Conservation (phyloP, 345 rosid genomes). For the Gossypium anomalum region DNA sequence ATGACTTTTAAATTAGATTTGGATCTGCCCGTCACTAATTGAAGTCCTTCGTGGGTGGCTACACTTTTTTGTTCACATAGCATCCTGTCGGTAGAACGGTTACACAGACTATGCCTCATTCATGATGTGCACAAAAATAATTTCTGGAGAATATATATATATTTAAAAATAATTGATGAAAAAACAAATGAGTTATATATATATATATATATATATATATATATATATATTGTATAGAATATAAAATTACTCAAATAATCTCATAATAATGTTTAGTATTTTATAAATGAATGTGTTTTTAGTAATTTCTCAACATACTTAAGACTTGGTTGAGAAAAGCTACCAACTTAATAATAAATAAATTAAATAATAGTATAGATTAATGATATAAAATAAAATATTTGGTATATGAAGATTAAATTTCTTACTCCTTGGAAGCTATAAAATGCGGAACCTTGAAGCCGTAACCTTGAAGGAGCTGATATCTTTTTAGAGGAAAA, state of each 20-base stretch:
- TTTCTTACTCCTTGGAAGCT: not conserved
- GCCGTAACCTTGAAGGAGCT: not conserved
- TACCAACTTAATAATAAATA: too few relatives aligned
- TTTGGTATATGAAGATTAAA: too few relatives aligned
- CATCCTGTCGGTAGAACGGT: not conserved
- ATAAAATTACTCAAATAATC: too few relatives aligned
- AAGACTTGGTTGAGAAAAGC: too few relatives aligned
- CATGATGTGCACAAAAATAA: not conserved
- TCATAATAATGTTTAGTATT: too few relatives aligned
- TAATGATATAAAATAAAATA: too few relatives aligned
- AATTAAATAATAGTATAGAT: too few relatives aligned
- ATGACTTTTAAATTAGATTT: not conserved
- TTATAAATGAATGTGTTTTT: too few relatives aligned
- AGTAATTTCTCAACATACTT: too few relatives aligned
- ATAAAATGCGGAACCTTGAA: not conserved
- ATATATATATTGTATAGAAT: too few relatives aligned
- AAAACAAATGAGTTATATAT: too few relatives aligned
- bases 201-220: too few relatives aligned
- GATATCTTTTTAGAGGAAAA: not conserved
- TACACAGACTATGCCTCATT: not conserved
- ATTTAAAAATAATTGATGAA: not conserved
- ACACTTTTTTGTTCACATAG: not conserved
- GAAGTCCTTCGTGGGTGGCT: not conserved
- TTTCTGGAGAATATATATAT: not conserved
- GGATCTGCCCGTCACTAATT: not conserved